These are phyloP conservation scores for Cenchrus americanus DNA, from an alignment of 176 grass and related monocot species.

Conservation along the genomic window DNA sequence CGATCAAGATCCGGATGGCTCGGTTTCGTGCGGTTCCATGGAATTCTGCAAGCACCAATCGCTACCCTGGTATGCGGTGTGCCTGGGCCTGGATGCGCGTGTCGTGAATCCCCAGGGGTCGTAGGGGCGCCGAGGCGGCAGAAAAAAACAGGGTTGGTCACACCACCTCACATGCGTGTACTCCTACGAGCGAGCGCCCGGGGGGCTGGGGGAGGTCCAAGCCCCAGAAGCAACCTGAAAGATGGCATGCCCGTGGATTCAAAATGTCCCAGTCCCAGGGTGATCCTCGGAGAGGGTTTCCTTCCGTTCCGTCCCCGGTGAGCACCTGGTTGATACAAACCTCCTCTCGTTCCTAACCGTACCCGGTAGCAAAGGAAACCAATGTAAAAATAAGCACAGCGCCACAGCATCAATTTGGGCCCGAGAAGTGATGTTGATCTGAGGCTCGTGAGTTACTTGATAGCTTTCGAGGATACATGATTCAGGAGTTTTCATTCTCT, in stretches of 20 bases:
- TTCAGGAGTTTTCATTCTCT: not conserved
- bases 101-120: slow-evolving; percentile 1
- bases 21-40: not conserved
- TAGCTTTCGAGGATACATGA: not conserved
- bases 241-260: not conserved
- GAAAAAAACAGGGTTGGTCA: not conserved
- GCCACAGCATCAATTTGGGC: not conserved
- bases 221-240: not conserved
- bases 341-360: slow-evolving; percentile 14
- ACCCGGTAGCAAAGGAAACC: not conserved
- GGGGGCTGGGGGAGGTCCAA: not conserved
- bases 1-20: not conserved
- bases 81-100: not conserved
- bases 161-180: slow-evolving; percentile 42
- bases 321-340: not conserved
- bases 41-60: not conserved
- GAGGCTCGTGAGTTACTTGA: not conserved
- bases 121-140: no score
- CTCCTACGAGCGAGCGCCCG: not conserved
- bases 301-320: slow-evolving; percentile 2
- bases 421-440: not conserved
- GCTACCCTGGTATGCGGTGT: not conserved
- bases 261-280: not conserved
- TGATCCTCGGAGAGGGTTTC: not conserved
- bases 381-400: not conserved